Evolutionary conservation across 768 basidiomycete species (phyloP).

Genomic region (Ramaria sp.): DNA sequence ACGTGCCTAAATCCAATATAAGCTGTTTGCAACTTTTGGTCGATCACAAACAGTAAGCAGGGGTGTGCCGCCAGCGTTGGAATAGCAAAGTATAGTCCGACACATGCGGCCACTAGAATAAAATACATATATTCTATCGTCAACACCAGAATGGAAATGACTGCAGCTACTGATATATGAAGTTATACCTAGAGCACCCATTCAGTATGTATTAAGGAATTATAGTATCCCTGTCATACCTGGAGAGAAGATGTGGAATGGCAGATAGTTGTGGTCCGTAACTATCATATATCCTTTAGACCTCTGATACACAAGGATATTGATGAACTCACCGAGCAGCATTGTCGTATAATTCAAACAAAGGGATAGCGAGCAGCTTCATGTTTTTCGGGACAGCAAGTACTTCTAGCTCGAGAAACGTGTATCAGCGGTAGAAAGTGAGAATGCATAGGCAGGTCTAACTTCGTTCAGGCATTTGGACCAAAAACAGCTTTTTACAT

Average conservation of each 20-base stretch:
- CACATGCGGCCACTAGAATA: too few species aligned
- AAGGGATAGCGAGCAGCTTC: constrained; percentile 93
- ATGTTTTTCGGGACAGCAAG: constrained; percentile 97
- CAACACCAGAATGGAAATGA: neutral
- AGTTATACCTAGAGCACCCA: constrained; percentile 37
- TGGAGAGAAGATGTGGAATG: constrained; percentile 84
- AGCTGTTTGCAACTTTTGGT: too few species aligned
- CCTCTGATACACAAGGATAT: neutral
- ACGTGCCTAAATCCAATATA: too few species aligned
- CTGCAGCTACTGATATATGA: constrained; percentile 53
- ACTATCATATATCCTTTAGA: constrained; percentile 20
- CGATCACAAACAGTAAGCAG: too few species aligned
- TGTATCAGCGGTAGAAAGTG: neutral
- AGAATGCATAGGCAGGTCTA: constrained; percentile 21
- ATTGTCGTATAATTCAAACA: constrained; percentile 97
- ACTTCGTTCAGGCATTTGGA: constrained; percentile 95
- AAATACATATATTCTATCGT: neutral
- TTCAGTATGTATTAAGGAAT: neutral
- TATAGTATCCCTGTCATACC: constrained; percentile 29
- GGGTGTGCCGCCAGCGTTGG: too few species aligned
- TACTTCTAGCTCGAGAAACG: constrained; percentile 47
- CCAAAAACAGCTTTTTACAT: constrained; percentile 90
- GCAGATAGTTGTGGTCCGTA: constrained; percentile 93
- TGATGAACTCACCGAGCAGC: constrained; percentile 55
- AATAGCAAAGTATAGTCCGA: too few species aligned